Percentiles rank a stretch among this genome's conserved stretches.
These are phyloP conservation scores for Allantophomopsis cytisporea DNA, from an alignment of 2,329 filamentous ascomycete species.

Conservation along the genomic window DNA sequence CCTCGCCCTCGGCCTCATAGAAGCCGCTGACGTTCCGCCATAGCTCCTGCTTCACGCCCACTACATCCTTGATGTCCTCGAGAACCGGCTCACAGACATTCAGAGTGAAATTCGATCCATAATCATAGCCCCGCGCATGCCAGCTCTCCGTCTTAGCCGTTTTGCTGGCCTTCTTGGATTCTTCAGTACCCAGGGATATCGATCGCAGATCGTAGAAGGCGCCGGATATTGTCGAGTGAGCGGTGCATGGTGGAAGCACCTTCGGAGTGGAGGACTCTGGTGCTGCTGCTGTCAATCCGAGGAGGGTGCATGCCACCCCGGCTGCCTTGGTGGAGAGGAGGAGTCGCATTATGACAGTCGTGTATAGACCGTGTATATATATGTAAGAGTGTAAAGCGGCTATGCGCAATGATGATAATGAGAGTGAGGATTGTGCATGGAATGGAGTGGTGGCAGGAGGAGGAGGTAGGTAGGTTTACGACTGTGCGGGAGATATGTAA, in stretches of 20 bases:
- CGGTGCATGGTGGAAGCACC: background rate
- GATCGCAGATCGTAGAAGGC: slow-evolving; percentile 19
- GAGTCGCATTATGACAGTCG: too few species aligned
- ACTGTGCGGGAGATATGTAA: too few species aligned
- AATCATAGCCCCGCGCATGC: slow-evolving; percentile 61
- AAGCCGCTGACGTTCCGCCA: slow-evolving; percentile 72
- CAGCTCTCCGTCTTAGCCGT: slow-evolving; percentile 43
- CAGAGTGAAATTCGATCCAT: slow-evolving; percentile 68
- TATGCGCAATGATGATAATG: too few species aligned
- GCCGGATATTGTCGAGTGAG: slow-evolving; percentile 4
- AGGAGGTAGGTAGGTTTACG: too few species aligned
- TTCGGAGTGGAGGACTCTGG: background rate
- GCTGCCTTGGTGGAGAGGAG: too few species aligned
- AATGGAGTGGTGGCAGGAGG: too few species aligned
- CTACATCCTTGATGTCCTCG: slow-evolving; percentile 45
- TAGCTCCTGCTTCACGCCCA: slow-evolving; percentile 44
- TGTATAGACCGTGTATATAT: too few species aligned
- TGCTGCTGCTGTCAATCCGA: too few species aligned
- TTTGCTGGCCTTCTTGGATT: slow-evolving; percentile 26
- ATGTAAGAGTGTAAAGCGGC: too few species aligned
- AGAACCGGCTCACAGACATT: slow-evolving; percentile 74
- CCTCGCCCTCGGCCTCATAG: slow-evolving; percentile 51
- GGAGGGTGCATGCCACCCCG: too few species aligned
- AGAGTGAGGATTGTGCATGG: too few species aligned
- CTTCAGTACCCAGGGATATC: slow-evolving; percentile 11